Base-by-base conservation (phyloP, 176 grass and related monocot genomes). In the Hyparrhenia diplandra region DNA sequence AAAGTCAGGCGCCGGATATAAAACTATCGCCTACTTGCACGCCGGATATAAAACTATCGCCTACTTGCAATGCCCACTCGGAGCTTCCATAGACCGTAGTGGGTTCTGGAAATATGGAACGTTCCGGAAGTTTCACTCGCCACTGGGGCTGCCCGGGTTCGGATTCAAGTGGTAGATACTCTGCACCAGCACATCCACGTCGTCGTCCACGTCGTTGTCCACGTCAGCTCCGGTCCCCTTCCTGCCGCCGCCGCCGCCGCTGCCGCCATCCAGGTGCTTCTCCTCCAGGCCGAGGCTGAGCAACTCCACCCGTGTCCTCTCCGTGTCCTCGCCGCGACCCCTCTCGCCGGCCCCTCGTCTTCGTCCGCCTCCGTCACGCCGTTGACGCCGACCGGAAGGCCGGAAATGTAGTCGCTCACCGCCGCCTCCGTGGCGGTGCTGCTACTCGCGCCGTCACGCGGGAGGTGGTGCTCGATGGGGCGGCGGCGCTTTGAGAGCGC, bases 301-400 rank as follows among this genome's bases (percentile, higher is more conserved):
- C 83, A 98, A 80, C 84, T 98, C 86, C 81, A 86, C 89, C 95
- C 95, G 78, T n/a, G n/a, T n/a, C n/a, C 75, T 95, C 88, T 77
- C 80, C 63, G 82, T 88, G 90, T 75, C 87, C 61, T 59, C 86
- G 46, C 64, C 74, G 20, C 70, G 67, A 3, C 5, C 54, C 42
- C 4, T 59, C 9, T 13, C 13, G 3, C 28, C 13, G 21, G 28
- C n/a, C 24, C n/a, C 20, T 8, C 77, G 1, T 25, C 47, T 27
- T 36, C 62, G 8, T 1, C 45, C 69, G 21, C 39, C 4, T 51
- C 66, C 9, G 13, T 3, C 14, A 30, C 69, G 64, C 66, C 82
- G 32, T 80, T 23, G 5, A 76, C 41, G 62, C 40, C 36, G 23
- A 17, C 13, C 0, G 31, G 49, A 1, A 74, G 52, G 23, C 36